Conservation (phyloP, 2,329 filamentous ascomycete genomes). For the Pseudogymnoascus sp. region DNA sequence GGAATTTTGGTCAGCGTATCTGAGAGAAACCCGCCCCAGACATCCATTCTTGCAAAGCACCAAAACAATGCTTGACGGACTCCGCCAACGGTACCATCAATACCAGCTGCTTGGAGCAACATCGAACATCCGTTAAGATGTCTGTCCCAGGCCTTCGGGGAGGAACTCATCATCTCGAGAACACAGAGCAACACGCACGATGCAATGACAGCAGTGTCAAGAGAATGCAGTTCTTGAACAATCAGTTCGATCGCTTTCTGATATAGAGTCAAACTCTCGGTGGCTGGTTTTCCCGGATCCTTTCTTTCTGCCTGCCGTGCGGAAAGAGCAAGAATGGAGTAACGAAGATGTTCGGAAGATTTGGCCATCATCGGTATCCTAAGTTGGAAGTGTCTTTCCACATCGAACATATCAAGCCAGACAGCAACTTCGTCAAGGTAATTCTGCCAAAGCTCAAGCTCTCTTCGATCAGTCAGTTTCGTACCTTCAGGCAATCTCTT, state of each 20-base stretch:
- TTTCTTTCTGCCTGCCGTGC: conserved; percentile 46
- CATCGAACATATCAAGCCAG: conserved; percentile 49
- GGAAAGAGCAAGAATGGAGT: conserved; percentile 45
- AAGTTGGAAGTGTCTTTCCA: conserved; percentile 42
- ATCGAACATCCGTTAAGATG: conserved; percentile 48
- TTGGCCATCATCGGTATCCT: conserved; percentile 43
- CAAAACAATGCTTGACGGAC: conserved; percentile 47
- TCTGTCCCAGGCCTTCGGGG: conserved; percentile 43
- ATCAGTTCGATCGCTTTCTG: conserved; percentile 46
- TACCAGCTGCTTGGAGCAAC: conserved; percentile 43
- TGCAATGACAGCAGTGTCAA: conserved; percentile 44
- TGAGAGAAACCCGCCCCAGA: conserved; percentile 48
- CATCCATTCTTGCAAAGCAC: conserved; percentile 50
- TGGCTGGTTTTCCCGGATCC: conserved; percentile 34
- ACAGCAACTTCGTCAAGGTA: conserved; percentile 39
- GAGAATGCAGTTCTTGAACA: conserved; percentile 41
- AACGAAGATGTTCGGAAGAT: conserved; percentile 39
- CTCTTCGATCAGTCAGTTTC: conserved; percentile 16
- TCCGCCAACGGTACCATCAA: conserved; percentile 45
- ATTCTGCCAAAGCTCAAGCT: conserved; percentile 36
- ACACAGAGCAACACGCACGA: conserved; percentile 49
- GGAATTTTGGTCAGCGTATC: conserved; percentile 45
- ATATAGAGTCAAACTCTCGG: conserved; percentile 43
- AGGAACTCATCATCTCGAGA: conserved; percentile 47
- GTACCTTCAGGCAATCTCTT: too few species aligned